These are phyloP conservation scores for Carnegiea gigantea DNA, from an alignment of 179 eudicot genomes.

Conservation along the genomic window DNA sequence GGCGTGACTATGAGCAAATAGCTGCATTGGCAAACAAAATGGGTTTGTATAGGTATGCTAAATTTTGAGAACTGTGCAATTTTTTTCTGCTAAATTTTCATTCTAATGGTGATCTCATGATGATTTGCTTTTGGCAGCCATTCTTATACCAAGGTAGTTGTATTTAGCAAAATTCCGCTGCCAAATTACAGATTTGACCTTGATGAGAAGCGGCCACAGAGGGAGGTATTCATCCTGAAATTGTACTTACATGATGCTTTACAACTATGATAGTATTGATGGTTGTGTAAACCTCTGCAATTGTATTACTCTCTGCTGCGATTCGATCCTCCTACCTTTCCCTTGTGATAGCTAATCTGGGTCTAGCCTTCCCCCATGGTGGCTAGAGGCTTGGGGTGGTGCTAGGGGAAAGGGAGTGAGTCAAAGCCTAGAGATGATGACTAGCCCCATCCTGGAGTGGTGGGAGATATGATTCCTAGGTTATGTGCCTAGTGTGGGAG, in stretches of 20 bases:
- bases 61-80: not conserved
- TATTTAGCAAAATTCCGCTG: conserved; percentile 78
- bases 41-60: conserved; percentile 77
- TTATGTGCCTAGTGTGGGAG: not conserved
- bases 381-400: conserved; percentile 9
- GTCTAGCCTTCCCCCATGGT: not conserved
- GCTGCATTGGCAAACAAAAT: conserved; percentile 66
- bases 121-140: conserved; percentile 52
- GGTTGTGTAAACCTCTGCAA: not conserved
- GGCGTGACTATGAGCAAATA: conserved; percentile 78
- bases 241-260: not conserved
- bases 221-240: conserved; percentile 62
- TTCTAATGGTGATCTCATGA: conserved; percentile 14
- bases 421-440: not conserved
- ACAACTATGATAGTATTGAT: not conserved
- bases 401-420: not conserved
- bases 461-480: not conserved
- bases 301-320: not conserved
- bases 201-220: conserved; percentile 89
- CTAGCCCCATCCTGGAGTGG: not conserved
- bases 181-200: conserved; percentile 94
- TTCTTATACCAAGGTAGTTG: conserved; percentile 71
- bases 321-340: not conserved
- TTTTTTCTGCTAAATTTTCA: not conserved
- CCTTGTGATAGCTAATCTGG: not conserved